Conservation (phyloP, 371 early-diverging fungal genomes). For the Mortierella sp. region DNA sequence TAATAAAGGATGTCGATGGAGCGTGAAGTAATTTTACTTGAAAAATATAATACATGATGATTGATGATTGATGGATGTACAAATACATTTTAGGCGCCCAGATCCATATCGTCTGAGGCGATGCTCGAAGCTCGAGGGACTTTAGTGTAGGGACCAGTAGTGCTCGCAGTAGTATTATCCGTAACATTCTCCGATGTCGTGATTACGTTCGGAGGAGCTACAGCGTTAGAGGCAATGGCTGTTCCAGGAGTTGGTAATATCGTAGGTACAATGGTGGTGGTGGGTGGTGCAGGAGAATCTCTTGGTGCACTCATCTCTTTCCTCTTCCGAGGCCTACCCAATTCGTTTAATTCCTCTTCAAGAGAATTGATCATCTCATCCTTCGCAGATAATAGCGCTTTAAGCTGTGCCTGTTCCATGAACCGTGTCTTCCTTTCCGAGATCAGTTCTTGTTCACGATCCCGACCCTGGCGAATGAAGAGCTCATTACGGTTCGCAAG, state of each 20-base stretch:
- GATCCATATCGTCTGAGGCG: background rate
- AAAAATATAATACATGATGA: background rate
- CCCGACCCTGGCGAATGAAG: slow-evolving; percentile 17
- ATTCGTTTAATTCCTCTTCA: slow-evolving; percentile 11
- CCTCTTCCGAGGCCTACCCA: background rate
- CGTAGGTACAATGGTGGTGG: background rate
- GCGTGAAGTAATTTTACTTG: background rate
- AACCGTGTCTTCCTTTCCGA: slow-evolving; percentile 6
- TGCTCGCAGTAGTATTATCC: background rate
- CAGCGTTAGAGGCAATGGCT: background rate
- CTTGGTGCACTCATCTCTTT: background rate
- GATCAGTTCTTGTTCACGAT: slow-evolving; percentile 17
- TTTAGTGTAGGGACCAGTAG: no score
- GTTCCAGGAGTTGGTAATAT: background rate
- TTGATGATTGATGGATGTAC: background rate
- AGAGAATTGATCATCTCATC: background rate
- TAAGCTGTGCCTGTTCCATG: slow-evolving; percentile 10
- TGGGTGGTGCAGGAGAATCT: background rate
- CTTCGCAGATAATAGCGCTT: background rate
- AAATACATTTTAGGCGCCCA: background rate
- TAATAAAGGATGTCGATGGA: background rate
- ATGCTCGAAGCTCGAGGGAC: background rate
- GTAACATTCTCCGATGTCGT: background rate
- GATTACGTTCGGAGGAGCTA: background rate
- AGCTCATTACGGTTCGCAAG: slow-evolving; percentile 18